A percentile compares a stretch with the other conserved stretches of the same genome.
Conservation (phyloP, 495 filamentous ascomycete species). For the Neurospora sp. region DNA sequence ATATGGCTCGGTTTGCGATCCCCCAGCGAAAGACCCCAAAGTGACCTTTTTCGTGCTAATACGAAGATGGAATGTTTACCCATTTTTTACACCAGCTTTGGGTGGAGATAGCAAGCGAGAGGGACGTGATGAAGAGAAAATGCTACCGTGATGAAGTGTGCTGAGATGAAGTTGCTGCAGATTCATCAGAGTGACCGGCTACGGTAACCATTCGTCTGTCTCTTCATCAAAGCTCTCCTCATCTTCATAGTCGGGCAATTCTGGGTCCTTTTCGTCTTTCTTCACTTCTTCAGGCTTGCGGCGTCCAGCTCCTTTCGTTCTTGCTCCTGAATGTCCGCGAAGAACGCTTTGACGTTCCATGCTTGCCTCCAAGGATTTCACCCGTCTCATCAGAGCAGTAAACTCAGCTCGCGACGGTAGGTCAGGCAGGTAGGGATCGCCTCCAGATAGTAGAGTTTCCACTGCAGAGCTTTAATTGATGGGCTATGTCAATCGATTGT, state of each 20-base stretch:
- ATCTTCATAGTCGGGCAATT: not conserved
- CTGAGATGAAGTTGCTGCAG: not conserved
- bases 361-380: not conserved
- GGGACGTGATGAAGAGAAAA: not conserved
- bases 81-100: not conserved
- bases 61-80: not conserved
- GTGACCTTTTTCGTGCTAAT: not conserved
- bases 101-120: not conserved
- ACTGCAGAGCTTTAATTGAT: not conserved
- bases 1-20: not conserved
- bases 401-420: not conserved
- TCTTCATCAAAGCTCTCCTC: not conserved
- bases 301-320: not conserved
- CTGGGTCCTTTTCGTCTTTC: not conserved
- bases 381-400: not conserved
- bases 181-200: not conserved
- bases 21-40: not conserved
- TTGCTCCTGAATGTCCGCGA: not conserved
- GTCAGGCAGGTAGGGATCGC: not conserved
- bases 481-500: not conserved
- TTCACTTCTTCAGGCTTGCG: not conserved
- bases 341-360: not conserved
- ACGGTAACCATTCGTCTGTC: not conserved
- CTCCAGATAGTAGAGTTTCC: not conserved
- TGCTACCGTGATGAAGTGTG: not conserved